Evolutionary conservation across 1,139 yeast species (phyloP), one percentile per base, ranked within the genome.

Genomic region (Yamadazyma siamensis): DNA sequence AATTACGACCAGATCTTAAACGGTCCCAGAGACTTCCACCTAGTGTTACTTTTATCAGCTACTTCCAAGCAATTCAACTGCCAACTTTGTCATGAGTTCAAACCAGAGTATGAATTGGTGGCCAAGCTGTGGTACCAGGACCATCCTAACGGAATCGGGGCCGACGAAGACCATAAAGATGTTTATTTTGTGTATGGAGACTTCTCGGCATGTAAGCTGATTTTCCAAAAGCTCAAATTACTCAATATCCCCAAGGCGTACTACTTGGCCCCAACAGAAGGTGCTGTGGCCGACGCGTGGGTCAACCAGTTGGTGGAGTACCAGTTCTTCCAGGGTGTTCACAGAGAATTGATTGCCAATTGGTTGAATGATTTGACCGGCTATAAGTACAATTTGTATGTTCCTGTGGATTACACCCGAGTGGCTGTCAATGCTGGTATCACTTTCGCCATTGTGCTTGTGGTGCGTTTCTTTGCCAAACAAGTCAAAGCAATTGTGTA

Each of bases 191-290:
- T 85, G 17, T 63, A 69, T 33, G 77, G 95, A 6, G 96, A 89
- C 49, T 80, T 85, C 49, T 59, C 69, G 32, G 75, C 75, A 25
- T 65, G 76, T 26, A 64, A 68, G 41, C 64, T 62, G 34, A 68
- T 70, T 43, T 87, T 82, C 66, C 68, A 64, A 49, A 54, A 54
- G 27, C 64, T 80, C 52, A 65, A 72, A 23, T 63, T 91, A 46
- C 75, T 76, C 46, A 79, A 78, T 38, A 95, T 91, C 23, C 98
- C 98, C 21, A 80, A 84, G 50, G 52, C 88, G 26, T 80, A 70
- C 57, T 59, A 80, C 38, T 82, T 78, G 54, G 60, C 70, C 4
- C 87, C 94, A 13, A 68, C 79, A n/a, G 55, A 66, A 27, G 48
- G 26, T 29, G 39, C 42, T 31, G 52, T 42, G 36, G 52, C 53